Evolutionary conservation across 768 basidiomycete species (phyloP).

Genomic region (Fomitopsis pulvina): DNA sequence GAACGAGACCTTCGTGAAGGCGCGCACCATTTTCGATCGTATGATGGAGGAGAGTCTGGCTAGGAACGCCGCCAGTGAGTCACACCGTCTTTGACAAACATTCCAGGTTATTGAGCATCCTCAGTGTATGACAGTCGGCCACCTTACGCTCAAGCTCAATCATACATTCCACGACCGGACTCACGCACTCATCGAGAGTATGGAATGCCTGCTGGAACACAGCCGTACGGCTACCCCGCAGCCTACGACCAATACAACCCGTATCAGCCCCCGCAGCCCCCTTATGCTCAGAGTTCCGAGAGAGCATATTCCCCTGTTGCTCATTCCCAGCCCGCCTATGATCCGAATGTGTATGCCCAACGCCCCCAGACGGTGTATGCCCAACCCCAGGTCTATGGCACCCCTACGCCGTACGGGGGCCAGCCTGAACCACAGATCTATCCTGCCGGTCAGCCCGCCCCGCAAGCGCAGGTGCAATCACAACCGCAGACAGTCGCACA

Average conservation of each 20-base stretch:
- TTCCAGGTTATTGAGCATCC: conserved; percentile 2
- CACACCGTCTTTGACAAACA: background rate
- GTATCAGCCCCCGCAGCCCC: conserved; percentile 27
- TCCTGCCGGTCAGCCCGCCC: conserved; percentile 11
- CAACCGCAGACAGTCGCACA: conserved; percentile 22
- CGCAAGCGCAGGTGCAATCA: conserved; percentile 26
- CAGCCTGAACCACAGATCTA: conserved; percentile 15
- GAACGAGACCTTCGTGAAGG: conserved; percentile 90
- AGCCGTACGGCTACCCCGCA: conserved; percentile 45
- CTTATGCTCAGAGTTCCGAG: conserved; percentile 23
- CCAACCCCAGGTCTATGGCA: conserved; percentile 22
- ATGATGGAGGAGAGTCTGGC: conserved; percentile 92
- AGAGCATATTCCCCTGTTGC: conserved; percentile 19
- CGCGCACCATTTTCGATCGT: conserved; percentile 82
- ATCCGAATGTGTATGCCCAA: conserved; percentile 18
- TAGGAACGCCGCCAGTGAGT: conserved; percentile 58
- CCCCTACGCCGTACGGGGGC: conserved; percentile 17
- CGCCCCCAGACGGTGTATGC: conserved; percentile 20
- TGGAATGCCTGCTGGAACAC: conserved; percentile 23
- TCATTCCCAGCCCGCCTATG: conserved; percentile 23
- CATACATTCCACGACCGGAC: conserved; percentile 24
- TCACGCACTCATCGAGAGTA: conserved; percentile 28
- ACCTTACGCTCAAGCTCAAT: conserved; percentile 15
- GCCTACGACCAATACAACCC: conserved; percentile 41
- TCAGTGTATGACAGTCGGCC: conserved; percentile 50